Base-by-base conservation (phyloP, 352 stramenopile genomes). In the Phytopythium chamaehyphon region DNA sequence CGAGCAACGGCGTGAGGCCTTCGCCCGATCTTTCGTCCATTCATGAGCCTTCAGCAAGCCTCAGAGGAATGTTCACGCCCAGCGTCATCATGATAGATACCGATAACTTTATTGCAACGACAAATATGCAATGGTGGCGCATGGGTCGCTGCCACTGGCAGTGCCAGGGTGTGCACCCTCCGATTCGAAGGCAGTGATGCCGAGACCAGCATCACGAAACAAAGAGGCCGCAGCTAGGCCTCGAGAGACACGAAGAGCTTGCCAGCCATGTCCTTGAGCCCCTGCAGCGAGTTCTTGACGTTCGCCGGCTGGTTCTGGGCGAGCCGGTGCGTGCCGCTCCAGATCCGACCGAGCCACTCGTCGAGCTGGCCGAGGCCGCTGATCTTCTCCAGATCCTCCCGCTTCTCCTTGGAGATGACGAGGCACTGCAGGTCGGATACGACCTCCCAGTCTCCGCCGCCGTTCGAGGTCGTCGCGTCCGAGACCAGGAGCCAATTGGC, bases 401-500 rank as follows among this genome's bases (percentile, higher is more conserved):
- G 63, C 51, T 83, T 81, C 51, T 88, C 73, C 47, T 74, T 78
- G 7, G 80, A 69, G 36, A 88, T 56, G 8, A 73, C 62, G 26
- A 73, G 60, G 59, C 68, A 84, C 52, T 77, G 72, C 47, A 74
- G 61, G 47, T 89, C 76, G 14, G 75, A 80, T 2, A 93, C 79
- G 11, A 89, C 69, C 54, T 93, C 73, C 82, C 82, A 93, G 50
- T 90, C 82, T 33, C 60, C 65, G 9, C 52, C 68, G 42, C 61
- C 54, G 37, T 37, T 83, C 1, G 69, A 73, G 7, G 75, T 75
- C 47, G 76, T 82, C 1, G 76, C 61, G 47, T 93, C 83, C 37
- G 68, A 76, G 14, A 93, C 73, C 38, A 93, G 49, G 37, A 85
- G 66, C 83, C 83, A 93, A 56, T 93, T 86, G n/a, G 80, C 68